These are phyloP conservation scores for Penicillium brevicompactum DNA, from an alignment of 2,329 filamentous ascomycete species.

Conservation along the genomic window DNA sequence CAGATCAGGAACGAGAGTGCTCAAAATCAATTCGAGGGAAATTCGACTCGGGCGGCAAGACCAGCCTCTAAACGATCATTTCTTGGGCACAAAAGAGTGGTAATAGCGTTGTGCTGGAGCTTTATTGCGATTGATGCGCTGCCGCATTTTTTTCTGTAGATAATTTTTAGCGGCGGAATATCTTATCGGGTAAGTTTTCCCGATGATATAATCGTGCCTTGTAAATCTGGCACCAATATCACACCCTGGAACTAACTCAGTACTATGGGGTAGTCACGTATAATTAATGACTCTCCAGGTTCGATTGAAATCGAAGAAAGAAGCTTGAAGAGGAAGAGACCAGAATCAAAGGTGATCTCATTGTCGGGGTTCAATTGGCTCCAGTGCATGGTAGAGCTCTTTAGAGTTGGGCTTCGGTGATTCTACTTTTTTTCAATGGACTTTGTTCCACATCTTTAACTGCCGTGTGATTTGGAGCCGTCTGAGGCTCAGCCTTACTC, in stretches of 20 bases:
- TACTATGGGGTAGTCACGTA: background rate
- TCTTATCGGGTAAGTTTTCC: slow-evolving; percentile 20
- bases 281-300: background rate
- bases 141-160: slow-evolving; percentile 30
- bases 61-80: slow-evolving; percentile 27
- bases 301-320: no score
- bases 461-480: no score
- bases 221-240: slow-evolving; percentile 1
- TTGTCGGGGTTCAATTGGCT: no score
- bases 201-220: slow-evolving; percentile 2
- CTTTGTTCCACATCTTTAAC: no score
- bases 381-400: no score
- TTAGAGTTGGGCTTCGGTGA: no score
- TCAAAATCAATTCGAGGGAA: slow-evolving; percentile 18
- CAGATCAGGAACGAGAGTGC: slow-evolving; percentile 13
- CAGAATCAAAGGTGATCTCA: no score
- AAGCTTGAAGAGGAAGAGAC: no score
- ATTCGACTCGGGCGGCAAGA: slow-evolving; percentile 15
- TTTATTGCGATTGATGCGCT: slow-evolving; percentile 22
- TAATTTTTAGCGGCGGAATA: slow-evolving; percentile 34
- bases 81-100: slow-evolving; percentile 8
- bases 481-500: no score
- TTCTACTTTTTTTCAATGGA: no score
- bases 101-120: slow-evolving; percentile 19
- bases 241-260: background rate